Evolutionary conservation across 257 asterid genomes (phyloP), one percentile per base, ranked within the genome.

Genomic region (Penstemon barbatus): DNA sequence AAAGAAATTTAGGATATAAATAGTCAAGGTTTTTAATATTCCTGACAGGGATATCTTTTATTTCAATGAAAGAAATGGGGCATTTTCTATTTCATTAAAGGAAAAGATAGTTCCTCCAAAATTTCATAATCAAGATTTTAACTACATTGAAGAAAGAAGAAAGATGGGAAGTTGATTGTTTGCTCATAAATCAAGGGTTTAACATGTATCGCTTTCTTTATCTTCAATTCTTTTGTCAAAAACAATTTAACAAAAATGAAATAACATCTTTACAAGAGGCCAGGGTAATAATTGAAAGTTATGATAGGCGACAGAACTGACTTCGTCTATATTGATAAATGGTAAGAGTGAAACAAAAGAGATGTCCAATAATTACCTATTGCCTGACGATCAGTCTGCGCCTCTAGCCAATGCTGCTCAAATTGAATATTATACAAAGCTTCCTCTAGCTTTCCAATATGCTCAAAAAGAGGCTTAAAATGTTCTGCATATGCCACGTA

Each of bases 331-430:
- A 58, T 9, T 6, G 41, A 13, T 61, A 36, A 13, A 19, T 65
- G 19, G 46, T 60, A n/a, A 43, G 13, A n/a, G 12, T 12, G 40
- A 43, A 66, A 13, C 57, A 7, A 55, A 68, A 1, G n/a, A 46
- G 12, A 33, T 50, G 55, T 33, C 48, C 63, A 9, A 19, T n/a
- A 69, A 19, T 75, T 86, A 86, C 96, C 93, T 71, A 91, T 67
- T 61, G 95, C 91, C 81, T 92, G 98, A 41, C 98, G 93, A 74
- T 92, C 95, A 19, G 98, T 92, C 73, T 92, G 97, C 73, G 97
- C 97, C 85, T 90, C 97, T 7, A 92, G 82, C 97, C 98, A 92
- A 72, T 90, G 98, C 83, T 92, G 98, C 83, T 92, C 97, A 66
- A 87, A 92, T 79, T 92, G 97, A 80, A 92, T 85, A 71, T 86